phyloP scores from a whole-genome alignment of 2,329 filamentous ascomycete genomes.

The Aspergillus sp. region DNA sequence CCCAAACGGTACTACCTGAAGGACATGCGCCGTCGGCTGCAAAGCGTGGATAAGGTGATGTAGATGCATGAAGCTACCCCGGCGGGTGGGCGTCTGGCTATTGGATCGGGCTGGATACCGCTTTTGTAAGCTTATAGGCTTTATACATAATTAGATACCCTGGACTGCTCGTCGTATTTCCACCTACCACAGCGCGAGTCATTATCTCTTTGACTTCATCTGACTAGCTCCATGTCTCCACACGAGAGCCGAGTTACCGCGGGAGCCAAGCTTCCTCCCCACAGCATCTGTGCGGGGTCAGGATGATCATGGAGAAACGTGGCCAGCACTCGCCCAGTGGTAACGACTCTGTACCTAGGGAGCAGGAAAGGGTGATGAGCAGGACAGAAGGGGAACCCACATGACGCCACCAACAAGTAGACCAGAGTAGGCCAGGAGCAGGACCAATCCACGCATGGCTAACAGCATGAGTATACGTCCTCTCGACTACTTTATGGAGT shows the following conservation, averaged over 20 bases:
- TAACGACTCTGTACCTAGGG: neutral
- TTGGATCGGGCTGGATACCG: too few relatives aligned
- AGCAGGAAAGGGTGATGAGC: too few relatives aligned
- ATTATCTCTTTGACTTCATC: neutral
- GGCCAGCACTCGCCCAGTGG: neutral
- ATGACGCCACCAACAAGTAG: too few relatives aligned
- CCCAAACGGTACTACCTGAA: conserved; percentile 29
- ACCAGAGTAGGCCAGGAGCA: neutral
- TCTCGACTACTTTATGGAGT: too few relatives aligned
- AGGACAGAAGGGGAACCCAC: too few relatives aligned
- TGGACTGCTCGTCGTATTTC: too few relatives aligned
- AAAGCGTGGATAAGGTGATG: neutral
- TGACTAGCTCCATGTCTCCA: neutral
- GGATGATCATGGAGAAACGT: neutral
- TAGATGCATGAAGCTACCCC: neutral
- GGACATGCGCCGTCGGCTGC: conserved; percentile 27
- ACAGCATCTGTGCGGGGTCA: neutral
- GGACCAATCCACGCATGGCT: neutral
- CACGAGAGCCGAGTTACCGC: conserved; percentile 2
- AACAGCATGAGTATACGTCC: neutral
- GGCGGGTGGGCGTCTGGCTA: neutral
- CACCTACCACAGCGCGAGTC: neutral
- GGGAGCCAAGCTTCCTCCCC: conserved; percentile 6
- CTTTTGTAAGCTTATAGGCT: too few relatives aligned
- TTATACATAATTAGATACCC: too few relatives aligned